phyloP scores from a whole-genome alignment of 345 rosid genomes.

The Pistacia atlantica region DNA sequence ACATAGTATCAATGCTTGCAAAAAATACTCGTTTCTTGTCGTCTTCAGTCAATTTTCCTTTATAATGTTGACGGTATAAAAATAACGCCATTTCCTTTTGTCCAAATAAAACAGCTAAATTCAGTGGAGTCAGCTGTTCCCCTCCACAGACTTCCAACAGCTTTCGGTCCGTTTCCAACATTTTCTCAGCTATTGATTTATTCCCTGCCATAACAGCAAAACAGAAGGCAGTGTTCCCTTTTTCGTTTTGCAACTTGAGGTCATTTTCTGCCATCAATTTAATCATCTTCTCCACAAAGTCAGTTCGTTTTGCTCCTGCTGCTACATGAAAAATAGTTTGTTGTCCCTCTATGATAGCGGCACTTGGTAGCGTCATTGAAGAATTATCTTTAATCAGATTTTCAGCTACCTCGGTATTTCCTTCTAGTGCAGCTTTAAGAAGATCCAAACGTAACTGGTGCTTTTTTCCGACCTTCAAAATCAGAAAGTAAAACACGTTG shows the following conservation, averaged over 20 bases:
- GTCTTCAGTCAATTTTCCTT: too few relatives aligned
- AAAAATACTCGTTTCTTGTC: too few relatives aligned
- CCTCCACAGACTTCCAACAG: background rate
- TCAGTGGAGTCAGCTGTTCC: background rate
- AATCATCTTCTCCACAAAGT: constrained; percentile 22
- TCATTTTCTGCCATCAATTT: constrained; percentile 7
- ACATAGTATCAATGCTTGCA: too few relatives aligned
- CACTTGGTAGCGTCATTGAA: too few relatives aligned
- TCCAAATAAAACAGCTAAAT: background rate
- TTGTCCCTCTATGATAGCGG: background rate
- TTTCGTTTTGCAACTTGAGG: constrained; percentile 4
- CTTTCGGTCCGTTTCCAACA: background rate
- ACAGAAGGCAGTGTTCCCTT: constrained; percentile 23
- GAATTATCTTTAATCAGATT: too few relatives aligned
- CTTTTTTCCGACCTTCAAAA: too few relatives aligned
- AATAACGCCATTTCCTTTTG: background rate
- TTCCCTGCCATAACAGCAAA: constrained; percentile 7
- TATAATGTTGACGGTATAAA: too few relatives aligned
- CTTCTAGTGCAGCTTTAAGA: too few relatives aligned
- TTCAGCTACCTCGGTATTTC: too few relatives aligned
- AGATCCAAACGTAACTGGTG: too few relatives aligned
- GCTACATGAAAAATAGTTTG: constrained; percentile 15
- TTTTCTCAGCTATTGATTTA: background rate
- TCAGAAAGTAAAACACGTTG: too few relatives aligned
- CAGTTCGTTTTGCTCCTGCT: constrained; percentile 21